Base-by-base conservation (phyloP, 768 basidiomycete genomes). In the Cystofilobasidium bisporidii region DNA sequence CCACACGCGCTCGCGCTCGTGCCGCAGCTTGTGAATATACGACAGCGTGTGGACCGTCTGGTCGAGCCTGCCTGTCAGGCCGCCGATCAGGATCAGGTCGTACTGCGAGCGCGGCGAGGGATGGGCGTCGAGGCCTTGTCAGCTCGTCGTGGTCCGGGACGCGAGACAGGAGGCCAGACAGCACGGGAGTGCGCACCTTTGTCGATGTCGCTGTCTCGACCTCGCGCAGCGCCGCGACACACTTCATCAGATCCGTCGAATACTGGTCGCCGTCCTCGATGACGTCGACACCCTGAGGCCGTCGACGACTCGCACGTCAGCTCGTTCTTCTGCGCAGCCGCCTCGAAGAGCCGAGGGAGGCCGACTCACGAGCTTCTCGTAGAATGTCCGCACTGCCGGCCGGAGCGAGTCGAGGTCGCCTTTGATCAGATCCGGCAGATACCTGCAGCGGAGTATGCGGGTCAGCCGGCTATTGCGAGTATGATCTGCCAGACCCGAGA, bases 221-320 rank as follows among this genome's bases (percentile, higher is more conserved):
- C 63, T 83, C 82, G 58, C 83, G 76, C 3, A 97, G 74, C 8
- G 85, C 81, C 9, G 72, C 56, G 2, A 98, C 78, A 73, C 92
- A 98, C 77, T 99, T 99, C 87, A 89, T 91, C 67, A 99, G 81
- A 75, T 99, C 96, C 0, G 94, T 98, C n/a, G 90, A 83, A 74
- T 90, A 77, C 74, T 91, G 86, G 74, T 87, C 84, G 0, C 78
- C 71, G 72, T 96, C 93, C 62, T 84, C 77, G 0, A 84, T 74
- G 43, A 94, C 78, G 0, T 77, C 74, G 3, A 96, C 87, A 38
- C 83, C 85, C 89, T 92, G 60, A 5, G 40, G 12, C 15, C 12
- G 10, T n/a, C 30, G 20, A 18, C 1, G 32, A 28, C 17, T 17
- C 32, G 22, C 20, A n/a, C 22, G 48, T 64, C 33, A 70, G 36